Evolutionary conservation across 2,329 filamentous ascomycete genomes (phyloP).

Genomic region (Talaromyces verruculosus): DNA sequence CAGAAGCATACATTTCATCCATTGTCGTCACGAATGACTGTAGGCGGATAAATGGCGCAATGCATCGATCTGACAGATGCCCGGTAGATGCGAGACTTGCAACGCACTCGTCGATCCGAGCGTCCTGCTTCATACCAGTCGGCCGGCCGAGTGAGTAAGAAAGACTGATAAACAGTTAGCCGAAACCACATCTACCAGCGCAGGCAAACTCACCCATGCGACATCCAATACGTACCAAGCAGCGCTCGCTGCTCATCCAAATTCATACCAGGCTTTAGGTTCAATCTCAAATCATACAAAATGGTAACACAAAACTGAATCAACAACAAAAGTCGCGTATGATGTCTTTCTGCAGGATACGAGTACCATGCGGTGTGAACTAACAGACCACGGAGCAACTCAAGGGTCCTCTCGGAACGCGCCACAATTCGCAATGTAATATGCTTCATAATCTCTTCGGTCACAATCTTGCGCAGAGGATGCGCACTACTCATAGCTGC

Average conservation of each 20-base stretch:
- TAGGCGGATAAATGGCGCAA: slow-evolving; percentile 25
- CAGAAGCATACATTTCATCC: slow-evolving; percentile 25
- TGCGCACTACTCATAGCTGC: slow-evolving; percentile 26
- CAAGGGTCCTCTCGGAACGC: slow-evolving; percentile 28
- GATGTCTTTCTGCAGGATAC: slow-evolving; percentile 28
- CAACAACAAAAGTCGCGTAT: slow-evolving; percentile 28
- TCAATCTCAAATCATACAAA: slow-evolving; percentile 26
- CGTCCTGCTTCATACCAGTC: background rate
- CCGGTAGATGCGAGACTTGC: slow-evolving; percentile 19
- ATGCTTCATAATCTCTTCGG: slow-evolving; percentile 29
- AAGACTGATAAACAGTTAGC: slow-evolving; percentile 4
- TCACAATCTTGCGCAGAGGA: slow-evolving; percentile 24
- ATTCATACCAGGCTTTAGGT: slow-evolving; percentile 23
- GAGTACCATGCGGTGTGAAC: slow-evolving; percentile 29
- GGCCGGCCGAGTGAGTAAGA: slow-evolving; percentile 12
- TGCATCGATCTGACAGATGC: slow-evolving; percentile 26
- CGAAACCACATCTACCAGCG: slow-evolving; percentile 8
- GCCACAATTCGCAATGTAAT: slow-evolving; percentile 25
- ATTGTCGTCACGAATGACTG: slow-evolving; percentile 26
- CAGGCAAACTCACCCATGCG: slow-evolving; percentile 24
- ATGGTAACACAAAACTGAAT: slow-evolving; percentile 27
- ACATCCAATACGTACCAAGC: slow-evolving; percentile 28
- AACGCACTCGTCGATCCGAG: slow-evolving; percentile 22
- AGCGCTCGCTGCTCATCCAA: slow-evolving; percentile 26
- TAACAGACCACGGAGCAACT: slow-evolving; percentile 28